Evolutionary conservation across 2,329 filamentous ascomycete genomes (phyloP).

Genomic region (Penicillium sp.): DNA sequence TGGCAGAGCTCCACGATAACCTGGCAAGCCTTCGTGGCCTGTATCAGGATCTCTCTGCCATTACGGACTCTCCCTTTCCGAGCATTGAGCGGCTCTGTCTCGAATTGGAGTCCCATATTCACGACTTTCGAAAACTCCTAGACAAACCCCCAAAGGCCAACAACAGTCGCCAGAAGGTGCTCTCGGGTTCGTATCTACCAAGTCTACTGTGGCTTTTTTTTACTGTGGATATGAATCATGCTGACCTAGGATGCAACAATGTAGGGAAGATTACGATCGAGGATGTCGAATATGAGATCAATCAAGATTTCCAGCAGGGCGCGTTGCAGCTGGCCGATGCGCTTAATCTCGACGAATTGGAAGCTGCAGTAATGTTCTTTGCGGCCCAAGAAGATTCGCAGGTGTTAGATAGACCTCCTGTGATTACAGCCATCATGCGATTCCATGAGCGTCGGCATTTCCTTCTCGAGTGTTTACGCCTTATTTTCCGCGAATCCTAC

Average conservation of each 20-base stretch:
- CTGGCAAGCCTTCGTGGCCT: constrained; percentile 76
- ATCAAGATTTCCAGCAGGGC: constrained; percentile 80
- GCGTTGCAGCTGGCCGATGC: constrained; percentile 79
- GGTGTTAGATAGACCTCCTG: constrained; percentile 65
- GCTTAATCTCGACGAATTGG: constrained; percentile 81
- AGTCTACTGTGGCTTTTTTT: not conserved
- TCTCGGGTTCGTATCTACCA: constrained; percentile 53
- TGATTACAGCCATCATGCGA: constrained; percentile 75
- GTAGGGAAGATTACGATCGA: constrained; percentile 70
- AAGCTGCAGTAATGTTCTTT: constrained; percentile 72
- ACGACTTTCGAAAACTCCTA: constrained; percentile 66
- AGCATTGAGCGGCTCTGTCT: constrained; percentile 64
- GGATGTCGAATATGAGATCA: constrained; percentile 72
- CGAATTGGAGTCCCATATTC: constrained; percentile 62
- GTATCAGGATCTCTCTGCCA: constrained; percentile 75
- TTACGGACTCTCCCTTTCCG: constrained; percentile 66
- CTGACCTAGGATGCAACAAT: constrained; percentile 18
- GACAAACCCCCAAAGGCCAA: constrained; percentile 72
- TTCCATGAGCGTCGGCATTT: constrained; percentile 84
- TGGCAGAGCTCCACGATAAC: constrained; percentile 59
- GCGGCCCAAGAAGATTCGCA: constrained; percentile 66
- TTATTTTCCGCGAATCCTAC: constrained; percentile 67
- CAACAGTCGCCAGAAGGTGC: constrained; percentile 66
- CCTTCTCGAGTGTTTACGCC: constrained; percentile 74
- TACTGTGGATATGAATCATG: not conserved